Evolutionary conservation across 2,329 filamentous ascomycete genomes (phyloP).

Genomic region (Claviceps quebecensis): DNA sequence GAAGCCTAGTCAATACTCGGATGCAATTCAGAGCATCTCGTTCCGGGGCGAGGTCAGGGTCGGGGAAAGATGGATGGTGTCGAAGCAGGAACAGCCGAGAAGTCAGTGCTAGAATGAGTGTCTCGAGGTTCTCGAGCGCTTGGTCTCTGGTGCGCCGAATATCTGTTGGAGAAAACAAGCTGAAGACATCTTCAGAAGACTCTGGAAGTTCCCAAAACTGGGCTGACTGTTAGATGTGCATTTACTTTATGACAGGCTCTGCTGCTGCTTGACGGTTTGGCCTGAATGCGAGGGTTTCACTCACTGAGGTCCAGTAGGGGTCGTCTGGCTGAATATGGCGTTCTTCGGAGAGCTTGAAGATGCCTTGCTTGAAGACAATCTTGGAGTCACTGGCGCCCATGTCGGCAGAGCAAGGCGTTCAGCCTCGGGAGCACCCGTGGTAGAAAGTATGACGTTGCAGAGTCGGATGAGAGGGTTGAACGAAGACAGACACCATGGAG

Average conservation of each 20-base stretch:
- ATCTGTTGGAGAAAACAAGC: constrained; percentile 77
- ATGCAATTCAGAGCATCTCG: constrained; percentile 91
- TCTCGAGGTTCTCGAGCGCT: constrained; percentile 78
- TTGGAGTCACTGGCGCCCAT: constrained; percentile 99
- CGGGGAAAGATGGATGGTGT: constrained; percentile 82
- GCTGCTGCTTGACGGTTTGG: not conserved
- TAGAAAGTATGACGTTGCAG: constrained; percentile 5
- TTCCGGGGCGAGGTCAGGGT: constrained; percentile 71
- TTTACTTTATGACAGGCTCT: not conserved
- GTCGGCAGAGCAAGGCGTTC: constrained; percentile 14
- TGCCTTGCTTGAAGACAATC: constrained; percentile 95
- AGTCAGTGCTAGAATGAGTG: constrained; percentile 70
- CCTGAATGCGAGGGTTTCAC: constrained; percentile 19
- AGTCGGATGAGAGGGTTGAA: not conserved
- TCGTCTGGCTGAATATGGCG: constrained; percentile 76
- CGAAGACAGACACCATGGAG: not conserved
- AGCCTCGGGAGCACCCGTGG: constrained; percentile 6
- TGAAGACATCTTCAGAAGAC: constrained; percentile 91
- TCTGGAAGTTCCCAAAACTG: constrained; percentile 98
- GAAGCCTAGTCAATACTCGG: constrained; percentile 71
- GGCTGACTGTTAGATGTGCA: not conserved
- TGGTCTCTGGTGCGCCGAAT: constrained; percentile 79
- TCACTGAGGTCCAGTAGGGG: constrained; percentile 80
- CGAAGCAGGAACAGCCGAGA: constrained; percentile 69
- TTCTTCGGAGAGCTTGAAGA: constrained; percentile 91